Conservation (phyloP, 176 grass and related monocot genomes). For the Rhynchospora breviuscula region DNA sequence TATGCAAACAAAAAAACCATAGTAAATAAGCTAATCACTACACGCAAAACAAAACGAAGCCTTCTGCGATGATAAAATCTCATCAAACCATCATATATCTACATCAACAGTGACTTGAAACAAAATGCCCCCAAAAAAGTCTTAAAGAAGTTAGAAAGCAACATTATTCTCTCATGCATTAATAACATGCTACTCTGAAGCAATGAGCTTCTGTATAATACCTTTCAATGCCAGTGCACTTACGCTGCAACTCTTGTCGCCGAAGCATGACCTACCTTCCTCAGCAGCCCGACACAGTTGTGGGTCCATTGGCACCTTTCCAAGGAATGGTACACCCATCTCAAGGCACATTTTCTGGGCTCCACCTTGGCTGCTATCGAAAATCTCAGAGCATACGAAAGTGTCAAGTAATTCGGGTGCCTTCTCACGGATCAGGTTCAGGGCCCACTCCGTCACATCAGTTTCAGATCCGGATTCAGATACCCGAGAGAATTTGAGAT, state of each 20-base stretch:
- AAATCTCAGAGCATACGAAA: slow-evolving; percentile 68
- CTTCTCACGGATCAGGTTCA: slow-evolving; percentile 54
- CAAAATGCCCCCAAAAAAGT: neutral
- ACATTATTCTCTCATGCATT: neutral
- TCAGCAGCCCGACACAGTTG: slow-evolving; percentile 81
- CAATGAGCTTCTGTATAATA: slow-evolving; percentile 71
- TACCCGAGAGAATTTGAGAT: slow-evolving; percentile 49
- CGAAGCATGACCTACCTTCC: slow-evolving; percentile 91
- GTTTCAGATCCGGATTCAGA: slow-evolving; percentile 38
- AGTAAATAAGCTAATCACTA: neutral
- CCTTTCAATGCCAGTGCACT: slow-evolving; percentile 64
- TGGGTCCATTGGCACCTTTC: slow-evolving; percentile 90
- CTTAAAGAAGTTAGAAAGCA: neutral
- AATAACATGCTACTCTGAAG: slow-evolving; percentile 14
- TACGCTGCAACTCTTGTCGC: slow-evolving; percentile 58
- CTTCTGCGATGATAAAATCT: neutral
- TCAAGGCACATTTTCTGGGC: slow-evolving; percentile 81
- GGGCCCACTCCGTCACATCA: slow-evolving; percentile 42
- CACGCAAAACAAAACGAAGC: neutral
- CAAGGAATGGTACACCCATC: slow-evolving; percentile 78
- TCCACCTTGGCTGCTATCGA: slow-evolving; percentile 66
- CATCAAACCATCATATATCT: neutral
- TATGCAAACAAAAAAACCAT: neutral
- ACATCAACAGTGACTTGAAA: neutral
- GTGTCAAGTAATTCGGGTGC: slow-evolving; percentile 61